These are phyloP conservation scores for Phytophthora pluvialis DNA, from an alignment of 352 stramenopile species.

Conservation along the genomic window DNA sequence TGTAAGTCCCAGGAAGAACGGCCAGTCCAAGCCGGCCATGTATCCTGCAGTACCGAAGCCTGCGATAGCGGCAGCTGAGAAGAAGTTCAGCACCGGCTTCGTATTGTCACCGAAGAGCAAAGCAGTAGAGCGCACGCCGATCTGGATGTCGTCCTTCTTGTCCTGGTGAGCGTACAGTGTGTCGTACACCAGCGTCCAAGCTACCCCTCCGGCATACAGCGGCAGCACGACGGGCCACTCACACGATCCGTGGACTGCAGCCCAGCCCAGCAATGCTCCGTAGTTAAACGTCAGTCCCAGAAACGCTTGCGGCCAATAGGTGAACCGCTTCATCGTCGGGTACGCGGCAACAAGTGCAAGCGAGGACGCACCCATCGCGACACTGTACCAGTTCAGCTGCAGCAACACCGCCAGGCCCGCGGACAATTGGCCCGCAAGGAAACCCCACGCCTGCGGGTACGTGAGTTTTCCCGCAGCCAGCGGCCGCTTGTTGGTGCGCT, in stretches of 20 bases:
- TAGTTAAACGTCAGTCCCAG: conserved; percentile 99
- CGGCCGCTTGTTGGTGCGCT: conserved; percentile 94
- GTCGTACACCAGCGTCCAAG: conserved; percentile 99
- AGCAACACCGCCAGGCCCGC: conserved; percentile 94
- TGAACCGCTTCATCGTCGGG: conserved; percentile 98
- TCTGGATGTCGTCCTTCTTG: conserved; percentile 96
- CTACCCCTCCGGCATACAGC: conserved; percentile 94
- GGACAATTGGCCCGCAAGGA: conserved; percentile 94
- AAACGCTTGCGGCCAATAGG: conserved; percentile 97
- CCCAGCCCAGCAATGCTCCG: conserved; percentile 95
- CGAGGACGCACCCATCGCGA: conserved; percentile 92
- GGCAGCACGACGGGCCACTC: conserved; percentile 91
- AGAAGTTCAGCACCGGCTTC: conserved; percentile 92
- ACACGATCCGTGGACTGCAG: conserved; percentile 85
- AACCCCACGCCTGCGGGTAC: conserved; percentile 90
- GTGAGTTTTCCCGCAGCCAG: conserved; percentile 93
- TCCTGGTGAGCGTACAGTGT: conserved; percentile 99
- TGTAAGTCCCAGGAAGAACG: conserved; percentile 92
- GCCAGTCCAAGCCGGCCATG: conserved; percentile 81
- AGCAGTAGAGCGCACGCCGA: conserved; percentile 96
- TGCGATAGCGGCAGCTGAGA: conserved; percentile 69
- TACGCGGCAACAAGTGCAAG: conserved; percentile 96
- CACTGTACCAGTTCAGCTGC: conserved; percentile 95
- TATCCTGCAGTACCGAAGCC: conserved; percentile 77
- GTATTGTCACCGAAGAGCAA: conserved; percentile 96